Percentiles rank a stretch among this genome's conserved stretches.
Conservation (phyloP, 306 rosid genomes). For the Albizia julibrissin region DNA sequence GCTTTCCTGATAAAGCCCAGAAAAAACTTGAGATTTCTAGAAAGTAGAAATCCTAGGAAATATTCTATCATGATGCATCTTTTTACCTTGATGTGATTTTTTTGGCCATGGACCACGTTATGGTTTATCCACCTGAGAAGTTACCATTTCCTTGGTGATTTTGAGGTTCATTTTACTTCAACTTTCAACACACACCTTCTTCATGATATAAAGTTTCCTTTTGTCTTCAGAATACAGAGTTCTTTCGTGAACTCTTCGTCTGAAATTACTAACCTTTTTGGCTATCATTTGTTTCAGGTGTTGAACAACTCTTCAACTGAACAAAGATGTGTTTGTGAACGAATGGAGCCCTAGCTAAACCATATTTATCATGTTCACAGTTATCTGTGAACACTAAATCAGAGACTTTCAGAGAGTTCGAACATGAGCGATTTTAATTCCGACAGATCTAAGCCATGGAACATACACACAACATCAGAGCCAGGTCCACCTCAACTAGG, state of each 20-base stretch:
- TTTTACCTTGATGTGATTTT: neutral
- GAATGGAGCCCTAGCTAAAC: slow-evolving; percentile 8
- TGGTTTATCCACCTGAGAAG: neutral
- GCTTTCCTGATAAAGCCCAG: neutral
- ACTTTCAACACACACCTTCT: neutral
- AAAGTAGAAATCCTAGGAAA: neutral
- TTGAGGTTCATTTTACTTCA: neutral
- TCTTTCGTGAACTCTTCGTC: neutral
- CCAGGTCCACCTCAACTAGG: slow-evolving; percentile 59
- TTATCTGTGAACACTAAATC: slow-evolving; percentile 18
- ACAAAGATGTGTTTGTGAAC: neutral
- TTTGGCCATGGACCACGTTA: neutral
- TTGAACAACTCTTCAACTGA: slow-evolving; percentile 29
- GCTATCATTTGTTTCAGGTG: slow-evolving; percentile 40
- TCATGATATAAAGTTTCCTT: neutral
- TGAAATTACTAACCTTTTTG: slow-evolving; percentile 4
- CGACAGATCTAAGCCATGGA: slow-evolving; percentile 75
- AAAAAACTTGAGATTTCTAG: neutral
- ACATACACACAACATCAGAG: slow-evolving; percentile 56
- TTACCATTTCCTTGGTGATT: slow-evolving; percentile 3
- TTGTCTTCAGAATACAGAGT: neutral
- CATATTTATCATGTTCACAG: slow-evolving; percentile 3
- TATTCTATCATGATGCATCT: neutral
- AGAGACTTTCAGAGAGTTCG: neutral
- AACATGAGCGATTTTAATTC: slow-evolving; percentile 56